Conservation (phyloP, 2,329 filamentous ascomycete genomes). For the Rhexocercosporidium sp. region DNA sequence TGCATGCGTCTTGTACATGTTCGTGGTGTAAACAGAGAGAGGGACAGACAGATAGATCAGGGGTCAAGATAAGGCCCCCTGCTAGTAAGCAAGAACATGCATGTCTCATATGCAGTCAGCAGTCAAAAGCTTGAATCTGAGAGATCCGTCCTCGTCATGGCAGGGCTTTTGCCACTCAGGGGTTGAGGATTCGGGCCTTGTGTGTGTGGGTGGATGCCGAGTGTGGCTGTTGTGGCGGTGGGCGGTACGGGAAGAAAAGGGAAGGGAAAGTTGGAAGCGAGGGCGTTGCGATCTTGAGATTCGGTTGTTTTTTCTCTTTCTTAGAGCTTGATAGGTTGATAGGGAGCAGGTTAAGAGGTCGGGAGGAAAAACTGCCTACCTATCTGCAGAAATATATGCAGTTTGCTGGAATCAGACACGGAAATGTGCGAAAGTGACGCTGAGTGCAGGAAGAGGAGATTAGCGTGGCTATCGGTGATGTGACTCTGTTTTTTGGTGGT, state of each 20-base stretch:
- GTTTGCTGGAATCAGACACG: neutral
- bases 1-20: neutral
- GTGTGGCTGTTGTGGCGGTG: neutral
- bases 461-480: no score
- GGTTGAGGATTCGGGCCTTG: neutral
- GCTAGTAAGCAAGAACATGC: neutral
- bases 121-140: conserved; percentile 7
- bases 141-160: neutral
- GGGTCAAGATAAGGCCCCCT: conserved; percentile 9
- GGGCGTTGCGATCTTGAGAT: no score
- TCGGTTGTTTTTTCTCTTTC: neutral
- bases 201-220: neutral
- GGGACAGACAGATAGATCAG: neutral
- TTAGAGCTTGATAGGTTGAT: neutral
- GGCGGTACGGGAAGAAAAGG: neutral
- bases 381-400: neutral
- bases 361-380: no score
- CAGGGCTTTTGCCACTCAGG: neutral
- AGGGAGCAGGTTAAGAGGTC: no score
- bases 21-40: neutral
- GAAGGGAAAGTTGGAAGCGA: neutral
- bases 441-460: no score
- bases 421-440: neutral
- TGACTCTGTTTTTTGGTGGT: neutral
- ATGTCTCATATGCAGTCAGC: neutral